Conservation (phyloP, 1,284 basidiomycete species). For the Malassezia caprae region DNA sequence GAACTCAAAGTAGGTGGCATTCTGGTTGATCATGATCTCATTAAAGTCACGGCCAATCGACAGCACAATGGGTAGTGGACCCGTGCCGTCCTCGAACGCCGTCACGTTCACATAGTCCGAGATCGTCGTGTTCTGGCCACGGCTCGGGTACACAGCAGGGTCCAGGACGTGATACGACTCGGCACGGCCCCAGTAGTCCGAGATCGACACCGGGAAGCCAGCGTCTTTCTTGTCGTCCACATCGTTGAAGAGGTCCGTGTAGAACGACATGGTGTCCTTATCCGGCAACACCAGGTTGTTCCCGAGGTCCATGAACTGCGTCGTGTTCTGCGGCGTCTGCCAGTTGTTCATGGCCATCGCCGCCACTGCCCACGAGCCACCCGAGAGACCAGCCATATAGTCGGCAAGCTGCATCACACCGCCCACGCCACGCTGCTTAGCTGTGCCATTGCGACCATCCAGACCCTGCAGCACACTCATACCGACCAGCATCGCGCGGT, state of each 20-base stretch:
- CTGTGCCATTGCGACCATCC: conserved; percentile 38
- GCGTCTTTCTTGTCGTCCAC: conserved; percentile 30
- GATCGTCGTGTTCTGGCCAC: conserved; percentile 32
- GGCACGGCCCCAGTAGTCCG: conserved; percentile 43
- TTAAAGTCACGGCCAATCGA: conserved; percentile 52
- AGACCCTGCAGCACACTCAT: conserved; percentile 32
- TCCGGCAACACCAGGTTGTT: conserved; percentile 51
- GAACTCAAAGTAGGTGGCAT: conserved; percentile 51
- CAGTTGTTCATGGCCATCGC: conserved; percentile 37
- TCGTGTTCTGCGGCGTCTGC: conserved; percentile 33
- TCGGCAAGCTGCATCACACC: conserved; percentile 43
- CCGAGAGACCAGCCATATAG: conserved; percentile 41
- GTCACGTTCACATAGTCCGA: conserved; percentile 34
- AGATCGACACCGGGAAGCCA: conserved; percentile 27
- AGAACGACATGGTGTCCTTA: conserved; percentile 49
- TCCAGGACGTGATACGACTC: conserved; percentile 40
- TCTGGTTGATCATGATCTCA: conserved; percentile 49
- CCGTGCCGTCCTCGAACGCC: conserved; percentile 25
- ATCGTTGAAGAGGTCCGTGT: conserved; percentile 43
- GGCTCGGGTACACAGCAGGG: conserved; percentile 24
- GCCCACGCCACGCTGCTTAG: conserved; percentile 34
- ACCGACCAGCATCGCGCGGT: conserved; percentile 51
- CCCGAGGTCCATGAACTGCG: conserved; percentile 49
- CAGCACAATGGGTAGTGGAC: conserved; percentile 50
- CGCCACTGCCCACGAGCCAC: conserved; percentile 41